Evolutionary conservation across 2,329 filamentous ascomycete genomes (phyloP).

Genomic region (Fusarium guadeloupense): DNA sequence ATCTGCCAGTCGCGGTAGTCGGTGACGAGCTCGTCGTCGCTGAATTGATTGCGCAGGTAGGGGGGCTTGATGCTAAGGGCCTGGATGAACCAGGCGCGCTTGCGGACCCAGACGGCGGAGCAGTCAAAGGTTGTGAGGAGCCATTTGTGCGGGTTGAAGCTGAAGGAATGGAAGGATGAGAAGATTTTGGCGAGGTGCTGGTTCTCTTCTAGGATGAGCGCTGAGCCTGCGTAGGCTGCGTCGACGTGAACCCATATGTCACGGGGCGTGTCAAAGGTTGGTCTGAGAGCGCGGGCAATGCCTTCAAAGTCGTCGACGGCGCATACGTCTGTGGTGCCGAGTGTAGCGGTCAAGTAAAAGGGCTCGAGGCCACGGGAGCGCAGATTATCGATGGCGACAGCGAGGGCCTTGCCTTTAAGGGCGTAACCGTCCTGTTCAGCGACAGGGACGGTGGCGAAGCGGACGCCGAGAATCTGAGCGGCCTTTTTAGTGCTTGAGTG

Average conservation of each 20-base stretch:
- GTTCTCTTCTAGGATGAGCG: conserved; percentile 83
- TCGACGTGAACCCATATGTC: conserved; percentile 93
- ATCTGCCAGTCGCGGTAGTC: conserved; percentile 99
- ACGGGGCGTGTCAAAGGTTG: conserved; percentile 45
- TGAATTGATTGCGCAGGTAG: conserved; percentile 84
- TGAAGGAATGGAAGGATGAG: conserved; percentile 82
- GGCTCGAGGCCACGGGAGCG: conserved; percentile 77
- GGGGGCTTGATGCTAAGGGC: conserved; percentile 81
- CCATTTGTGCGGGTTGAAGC: conserved; percentile 99
- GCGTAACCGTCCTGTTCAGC: conserved; percentile 70
- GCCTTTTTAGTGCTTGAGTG: conserved; percentile 90
- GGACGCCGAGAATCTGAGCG: conserved; percentile 84
- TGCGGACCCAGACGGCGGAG: conserved; percentile 81
- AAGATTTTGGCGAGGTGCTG: conserved; percentile 72
- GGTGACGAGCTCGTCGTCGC: conserved; percentile 84
- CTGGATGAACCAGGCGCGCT: conserved; percentile 78
- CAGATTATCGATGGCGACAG: conserved; percentile 69
- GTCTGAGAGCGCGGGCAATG: conserved; percentile 64
- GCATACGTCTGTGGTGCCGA: conserved; percentile 90
- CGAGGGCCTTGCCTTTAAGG: conserved; percentile 72
- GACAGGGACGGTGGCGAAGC: conserved; percentile 76
- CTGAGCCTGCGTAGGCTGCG: conserved; percentile 89
- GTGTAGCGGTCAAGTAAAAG: conserved; percentile 84
- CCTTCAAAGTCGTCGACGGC: conserved; percentile 83
- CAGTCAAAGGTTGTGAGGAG: conserved; percentile 91